A percentile compares a stretch with the other conserved stretches of the same genome.
Evolutionary conservation across 495 filamentous ascomycete species (phyloP).

Genomic region (Pyrenopolyporus hunteri): DNA sequence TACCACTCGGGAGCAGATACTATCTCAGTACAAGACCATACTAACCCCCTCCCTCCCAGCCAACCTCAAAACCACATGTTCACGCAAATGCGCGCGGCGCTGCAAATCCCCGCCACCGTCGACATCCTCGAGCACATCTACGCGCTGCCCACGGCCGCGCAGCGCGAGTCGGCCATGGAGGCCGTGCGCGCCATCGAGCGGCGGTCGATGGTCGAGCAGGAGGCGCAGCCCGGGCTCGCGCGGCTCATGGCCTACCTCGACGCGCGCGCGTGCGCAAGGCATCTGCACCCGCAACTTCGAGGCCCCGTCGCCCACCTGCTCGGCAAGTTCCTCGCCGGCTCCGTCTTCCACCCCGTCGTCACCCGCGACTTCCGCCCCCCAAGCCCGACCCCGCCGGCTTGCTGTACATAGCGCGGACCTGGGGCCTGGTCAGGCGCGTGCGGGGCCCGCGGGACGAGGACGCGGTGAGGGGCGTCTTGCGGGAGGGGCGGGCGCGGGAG

Average conservation of each 20-base stretch:
- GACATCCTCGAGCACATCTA: slow-evolving; percentile 93
- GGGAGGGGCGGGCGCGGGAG: too few species aligned
- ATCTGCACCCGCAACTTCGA: slow-evolving; percentile 97
- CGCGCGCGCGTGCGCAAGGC: slow-evolving; percentile 64
- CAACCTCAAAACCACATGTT: slow-evolving; percentile 97
- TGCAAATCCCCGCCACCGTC: slow-evolving; percentile 66
- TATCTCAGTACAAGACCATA: not conserved
- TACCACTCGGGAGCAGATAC: not conserved
- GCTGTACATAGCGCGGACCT: slow-evolving; percentile 76
- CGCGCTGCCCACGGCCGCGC: slow-evolving; percentile 63
- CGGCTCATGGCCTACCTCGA: slow-evolving; percentile 82
- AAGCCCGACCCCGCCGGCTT: slow-evolving; percentile 92
- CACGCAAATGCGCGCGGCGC: slow-evolving; percentile 71
- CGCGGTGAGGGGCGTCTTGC: slow-evolving; percentile 27
- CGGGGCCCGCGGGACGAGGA: slow-evolving; percentile 30
- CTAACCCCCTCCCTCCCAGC: slow-evolving; percentile 49
- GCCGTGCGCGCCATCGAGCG: slow-evolving; percentile 80
- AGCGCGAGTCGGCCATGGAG: slow-evolving; percentile 68
- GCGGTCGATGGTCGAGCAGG: slow-evolving; percentile 75
- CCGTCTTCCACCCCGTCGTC: slow-evolving; percentile 79
- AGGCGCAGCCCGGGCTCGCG: slow-evolving; percentile 77
- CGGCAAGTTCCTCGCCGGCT: slow-evolving; percentile 68
- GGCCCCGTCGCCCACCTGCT: slow-evolving; percentile 70
- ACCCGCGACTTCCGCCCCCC: slow-evolving; percentile 83
- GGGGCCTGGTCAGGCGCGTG: slow-evolving; percentile 63